Evolutionary conservation across 257 asterid species (phyloP), one percentile per base, ranked within the genome.

Genomic region (Solanum pimpinellifolium): DNA sequence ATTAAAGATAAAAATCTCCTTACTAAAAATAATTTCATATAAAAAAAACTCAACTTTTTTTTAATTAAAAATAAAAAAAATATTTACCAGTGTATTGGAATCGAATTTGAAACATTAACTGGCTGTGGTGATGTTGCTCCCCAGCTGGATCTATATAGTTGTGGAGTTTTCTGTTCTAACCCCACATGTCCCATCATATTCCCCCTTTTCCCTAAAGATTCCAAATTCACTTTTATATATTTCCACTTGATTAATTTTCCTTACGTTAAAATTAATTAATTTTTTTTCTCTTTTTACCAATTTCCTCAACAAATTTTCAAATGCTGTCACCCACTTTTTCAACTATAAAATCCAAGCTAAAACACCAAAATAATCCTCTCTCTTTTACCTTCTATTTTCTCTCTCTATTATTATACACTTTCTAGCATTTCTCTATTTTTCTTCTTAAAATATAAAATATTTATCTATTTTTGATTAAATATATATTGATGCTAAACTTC

Each of bases 121-220:
- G 0, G 18, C 13, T 77, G 7, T 77, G 37, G 66, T 29, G 56
- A 87, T 88, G 92, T 89, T 93, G 96, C 91, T 81, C 29, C 91
- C 91, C 96, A 92, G 96, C 94, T 91, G 92, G 92, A 86, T 77
- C 18, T 82, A 73, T 83, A 83, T 87, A 90, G 94, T 86, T 90
- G 89, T 84, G 91, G 91, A 87, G 89, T 83, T 87, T 77, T 88
- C 91, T 90, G 56, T 78, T 14, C 89, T 90, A 87, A 88, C 93
- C 93, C 90, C 92, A 92, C 94, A 91, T 92, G 95, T 94, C 93
- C 93, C 93, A 92, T 94, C 82, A 86, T 76, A 89, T 81, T 90
- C 90, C 93, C 91, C 87, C 76, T 41, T 66, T 78, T n/a, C 69
- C 8, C 20, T 86, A 89, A 86, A 94, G 91, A 90, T 93, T 91